Conservation (phyloP, 2,329 filamentous ascomycete genomes). For the Kalmusia sp. region DNA sequence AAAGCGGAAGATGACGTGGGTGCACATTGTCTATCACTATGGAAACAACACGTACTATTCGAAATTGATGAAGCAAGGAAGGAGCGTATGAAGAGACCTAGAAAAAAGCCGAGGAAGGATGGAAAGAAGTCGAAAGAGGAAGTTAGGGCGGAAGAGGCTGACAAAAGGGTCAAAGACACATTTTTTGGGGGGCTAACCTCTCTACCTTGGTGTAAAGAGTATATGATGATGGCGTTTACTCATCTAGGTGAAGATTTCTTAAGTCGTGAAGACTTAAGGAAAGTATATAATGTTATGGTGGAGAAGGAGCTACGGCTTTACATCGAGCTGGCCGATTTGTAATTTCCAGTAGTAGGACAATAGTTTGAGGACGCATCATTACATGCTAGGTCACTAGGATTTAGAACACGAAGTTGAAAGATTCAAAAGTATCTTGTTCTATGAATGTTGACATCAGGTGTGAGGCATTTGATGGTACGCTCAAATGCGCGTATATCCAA, state of each 20-base stretch:
- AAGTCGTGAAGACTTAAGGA: conserved; percentile 56
- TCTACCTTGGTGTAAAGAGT: conserved; percentile 70
- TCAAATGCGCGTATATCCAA: too few species aligned
- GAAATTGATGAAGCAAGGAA: conserved; percentile 29
- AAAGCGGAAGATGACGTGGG: conserved; percentile 52
- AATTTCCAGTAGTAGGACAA: too few species aligned
- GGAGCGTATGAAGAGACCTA: conserved; percentile 16
- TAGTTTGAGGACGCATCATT: too few species aligned
- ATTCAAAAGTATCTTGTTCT: too few species aligned
- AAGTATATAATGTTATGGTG: conserved; percentile 62
- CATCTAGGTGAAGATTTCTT: conserved; percentile 48
- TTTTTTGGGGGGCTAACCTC: conserved; percentile 63
- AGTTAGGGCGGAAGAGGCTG: conserved; percentile 32
- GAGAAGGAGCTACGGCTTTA: conserved; percentile 69
- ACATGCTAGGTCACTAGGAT: too few species aligned
- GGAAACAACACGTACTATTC: conserved; percentile 43
- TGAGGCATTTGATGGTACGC: too few species aligned
- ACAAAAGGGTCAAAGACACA: conserved; percentile 56
- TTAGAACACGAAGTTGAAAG: too few species aligned
- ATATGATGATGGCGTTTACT: conserved; percentile 64
- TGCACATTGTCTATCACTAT: conserved; percentile 35
- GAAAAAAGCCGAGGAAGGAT: conserved; percentile 20
- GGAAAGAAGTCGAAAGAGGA: conserved; percentile 31
- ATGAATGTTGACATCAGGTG: too few species aligned
- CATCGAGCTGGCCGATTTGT: conserved; percentile 61